Evolutionary conservation across 192 early-diverging fungal genomes (phyloP), one percentile per base, ranked within the genome.

Genomic region (Coemansia sp.): DNA sequence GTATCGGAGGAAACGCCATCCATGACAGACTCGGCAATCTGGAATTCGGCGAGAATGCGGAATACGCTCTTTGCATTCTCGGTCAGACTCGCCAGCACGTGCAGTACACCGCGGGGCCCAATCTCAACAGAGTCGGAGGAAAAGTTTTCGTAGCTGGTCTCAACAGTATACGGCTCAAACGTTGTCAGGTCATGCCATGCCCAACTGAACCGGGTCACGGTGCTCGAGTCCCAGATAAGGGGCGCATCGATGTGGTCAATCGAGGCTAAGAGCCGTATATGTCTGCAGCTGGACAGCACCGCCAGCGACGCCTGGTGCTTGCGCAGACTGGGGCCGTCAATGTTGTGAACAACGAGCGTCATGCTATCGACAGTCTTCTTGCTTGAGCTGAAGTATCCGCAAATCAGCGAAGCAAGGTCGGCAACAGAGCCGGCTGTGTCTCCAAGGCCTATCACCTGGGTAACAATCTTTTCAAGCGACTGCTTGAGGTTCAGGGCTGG

Each of bases 121-220:
- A 88, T 83, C 39, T 88, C 80, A 22, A 83, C 79, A 5, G 83
- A 74, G 10, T 81, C 75, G 58, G 88, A 72, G 10, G 90, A 75
- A 44, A 91, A 89, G 75, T 89, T 89, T 64, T 95, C 93, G 72
- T 89, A 91, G 61, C 89, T 88, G 9, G 93, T 94, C 71, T 99
- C 97, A 1, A 87, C 87, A 12, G 83, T 69, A 53, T 98, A 96
- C 0, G 86, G 77, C 56, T 88, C 87, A 74, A 88, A 97, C 14
- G 95, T 97, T 0, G 97, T 93, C 45, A 88, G 76, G 65, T 99
- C 94, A 74, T 96, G 95, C 93, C 94, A 96, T 2, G 90, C 74
- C 90, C 91, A 97, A 72, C 88, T 89, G 72, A 92, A 95, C 11
- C 86, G 80, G 6, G 86, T 72, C 4, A 86, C 56, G 22, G 85